These are phyloP conservation scores for Stachybotrys elegans DNA, from an alignment of 2,329 filamentous ascomycete species.

Conservation along the genomic window DNA sequence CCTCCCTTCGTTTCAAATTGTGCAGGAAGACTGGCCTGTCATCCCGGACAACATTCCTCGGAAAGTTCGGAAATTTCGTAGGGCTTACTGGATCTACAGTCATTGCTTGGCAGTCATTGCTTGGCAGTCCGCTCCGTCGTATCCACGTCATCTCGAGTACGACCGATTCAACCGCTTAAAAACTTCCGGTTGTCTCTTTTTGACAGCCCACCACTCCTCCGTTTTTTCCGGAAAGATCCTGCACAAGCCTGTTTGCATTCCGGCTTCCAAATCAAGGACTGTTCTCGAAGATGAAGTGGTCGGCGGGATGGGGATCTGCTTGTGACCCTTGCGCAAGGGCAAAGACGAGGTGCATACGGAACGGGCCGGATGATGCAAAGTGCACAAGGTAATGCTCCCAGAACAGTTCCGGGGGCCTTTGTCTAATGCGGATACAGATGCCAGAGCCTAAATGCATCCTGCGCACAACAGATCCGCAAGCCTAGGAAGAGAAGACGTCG, in stretches of 20 bases:
- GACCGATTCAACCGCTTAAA: not conserved
- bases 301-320: constrained; percentile 7
- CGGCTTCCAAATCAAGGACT: not conserved
- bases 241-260: not conserved
- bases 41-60: not conserved
- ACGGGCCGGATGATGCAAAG: constrained; percentile 2
- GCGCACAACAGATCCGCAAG: constrained; percentile 9
- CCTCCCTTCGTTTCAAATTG: no score
- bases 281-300: constrained; percentile 1
- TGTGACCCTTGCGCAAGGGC: constrained; percentile 10
- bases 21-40: no score
- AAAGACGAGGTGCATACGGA: constrained; percentile 10
- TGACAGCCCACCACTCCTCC: not conserved
- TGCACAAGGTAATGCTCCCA: constrained; percentile 7
- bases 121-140: not conserved
- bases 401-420: not conserved
- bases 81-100: not conserved
- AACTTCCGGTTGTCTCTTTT: not conserved
- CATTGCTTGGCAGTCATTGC: not conserved
- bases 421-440: constrained; percentile 6
- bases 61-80: constrained; percentile 1
- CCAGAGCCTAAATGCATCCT: constrained; percentile 8
- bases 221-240: not conserved
- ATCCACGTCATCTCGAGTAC: not conserved
- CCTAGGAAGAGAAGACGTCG: constrained; percentile 8